These are phyloP conservation scores for Quercus variabilis DNA, from an alignment of 306 rosid genomes.

Conservation along the genomic window DNA sequence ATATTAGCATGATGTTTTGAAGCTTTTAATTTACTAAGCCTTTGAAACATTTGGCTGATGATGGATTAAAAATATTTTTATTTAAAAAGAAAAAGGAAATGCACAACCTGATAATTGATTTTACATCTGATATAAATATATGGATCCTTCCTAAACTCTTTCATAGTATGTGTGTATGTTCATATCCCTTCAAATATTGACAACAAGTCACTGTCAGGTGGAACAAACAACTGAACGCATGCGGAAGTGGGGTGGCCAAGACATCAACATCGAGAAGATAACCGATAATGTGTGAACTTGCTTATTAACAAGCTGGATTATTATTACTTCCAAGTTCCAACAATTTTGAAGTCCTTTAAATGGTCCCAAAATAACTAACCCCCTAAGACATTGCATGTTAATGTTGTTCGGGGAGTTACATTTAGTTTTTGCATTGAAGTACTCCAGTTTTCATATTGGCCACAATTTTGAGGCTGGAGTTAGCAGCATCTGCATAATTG, in stretches of 20 bases:
- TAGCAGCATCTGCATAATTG: not conserved
- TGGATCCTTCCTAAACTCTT: not conserved
- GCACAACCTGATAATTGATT: not conserved
- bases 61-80: not conserved
- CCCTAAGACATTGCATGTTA: not conserved
- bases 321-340: not conserved
- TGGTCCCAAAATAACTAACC: not conserved
- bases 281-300: slow-evolving; percentile 12
- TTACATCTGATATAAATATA: not conserved
- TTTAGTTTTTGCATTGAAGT: not conserved
- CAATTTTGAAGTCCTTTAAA: not conserved
- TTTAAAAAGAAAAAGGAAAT: not conserved
- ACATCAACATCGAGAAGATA: slow-evolving; percentile 3
- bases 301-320: not conserved
- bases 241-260: slow-evolving; percentile 55
- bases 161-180: not conserved
- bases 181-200: not conserved
- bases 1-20: not conserved
- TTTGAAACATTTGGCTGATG: not conserved
- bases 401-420: not conserved
- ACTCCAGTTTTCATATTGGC: not conserved
- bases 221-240: slow-evolving; percentile 39
- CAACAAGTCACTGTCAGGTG: slow-evolving; percentile 27
- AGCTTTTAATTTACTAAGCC: not conserved
- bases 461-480: not conserved